phyloP scores from a whole-genome alignment of 768 basidiomycete genomes.

The Lentinula edodes region DNA sequence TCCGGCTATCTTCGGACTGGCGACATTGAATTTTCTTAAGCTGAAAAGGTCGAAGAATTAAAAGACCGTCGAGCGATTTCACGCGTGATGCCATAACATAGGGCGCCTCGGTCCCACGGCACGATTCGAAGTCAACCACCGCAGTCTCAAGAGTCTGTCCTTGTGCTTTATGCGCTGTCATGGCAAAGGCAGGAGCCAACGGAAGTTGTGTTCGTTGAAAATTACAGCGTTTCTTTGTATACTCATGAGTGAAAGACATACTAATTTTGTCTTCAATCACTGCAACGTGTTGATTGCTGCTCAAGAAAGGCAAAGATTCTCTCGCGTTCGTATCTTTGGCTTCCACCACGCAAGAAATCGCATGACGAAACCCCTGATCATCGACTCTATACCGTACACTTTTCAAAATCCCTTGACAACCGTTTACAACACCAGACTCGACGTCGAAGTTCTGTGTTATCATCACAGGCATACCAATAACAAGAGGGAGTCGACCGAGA shows the following conservation, averaged over 20 bases:
- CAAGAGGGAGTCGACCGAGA: slow-evolving; percentile 17
- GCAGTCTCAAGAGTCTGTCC: not conserved
- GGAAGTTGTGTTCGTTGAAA: not conserved
- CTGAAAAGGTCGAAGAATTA: not conserved
- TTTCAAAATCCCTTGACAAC: slow-evolving; percentile 12
- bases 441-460: slow-evolving; percentile 22
- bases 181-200: not conserved
- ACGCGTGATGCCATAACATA: not conserved
- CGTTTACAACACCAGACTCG: slow-evolving; percentile 20
- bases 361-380: slow-evolving; percentile 9
- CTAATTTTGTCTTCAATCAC: slow-evolving; percentile 10
- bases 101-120: not conserved
- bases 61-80: not conserved
- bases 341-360: slow-evolving; percentile 15
- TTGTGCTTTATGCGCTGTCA: not conserved
- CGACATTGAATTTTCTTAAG: not conserved
- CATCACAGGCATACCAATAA: slow-evolving; percentile 25
- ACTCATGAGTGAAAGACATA: slow-evolving; percentile 7
- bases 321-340: slow-evolving; percentile 2
- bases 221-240: not conserved
- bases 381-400: slow-evolving; percentile 13
- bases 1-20: not conserved
- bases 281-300: slow-evolving; percentile 7
- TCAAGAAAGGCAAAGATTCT: slow-evolving; percentile 9
- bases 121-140: not conserved